A percentile compares a stretch with the other conserved stretches of the same genome.
These are phyloP conservation scores for Rhododendron henanense DNA, from an alignment of 148 eudicot genomes.

Conservation along the genomic window DNA sequence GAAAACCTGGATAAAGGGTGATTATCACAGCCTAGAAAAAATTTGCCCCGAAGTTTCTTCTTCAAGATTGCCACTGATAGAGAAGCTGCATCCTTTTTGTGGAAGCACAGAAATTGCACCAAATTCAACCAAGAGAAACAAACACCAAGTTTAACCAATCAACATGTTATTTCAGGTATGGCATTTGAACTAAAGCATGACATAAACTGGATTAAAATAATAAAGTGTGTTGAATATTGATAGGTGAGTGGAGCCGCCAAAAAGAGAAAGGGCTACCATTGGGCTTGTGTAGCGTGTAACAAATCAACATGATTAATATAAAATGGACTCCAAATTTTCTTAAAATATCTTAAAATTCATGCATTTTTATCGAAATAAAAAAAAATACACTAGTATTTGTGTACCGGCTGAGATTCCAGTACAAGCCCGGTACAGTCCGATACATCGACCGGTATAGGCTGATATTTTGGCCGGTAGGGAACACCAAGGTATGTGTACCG, in stretches of 20 bases:
- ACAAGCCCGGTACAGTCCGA: no score
- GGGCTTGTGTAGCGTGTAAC: background rate
- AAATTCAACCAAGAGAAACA: background rate
- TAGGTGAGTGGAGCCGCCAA: background rate
- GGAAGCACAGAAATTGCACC: background rate
- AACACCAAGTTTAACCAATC: background rate
- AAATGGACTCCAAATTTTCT: no score
- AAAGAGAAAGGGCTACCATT: background rate
- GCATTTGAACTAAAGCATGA: background rate
- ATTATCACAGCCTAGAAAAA: constrained; percentile 86
- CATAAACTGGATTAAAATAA: background rate
- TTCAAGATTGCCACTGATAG: constrained; percentile 65
- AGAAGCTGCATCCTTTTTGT: constrained; percentile 75
- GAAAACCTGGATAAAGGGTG: constrained; percentile 81
- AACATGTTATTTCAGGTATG: background rate
- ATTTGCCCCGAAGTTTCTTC: constrained; percentile 49
- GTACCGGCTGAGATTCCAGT: background rate
- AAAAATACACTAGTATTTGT: background rate
- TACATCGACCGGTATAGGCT: background rate
- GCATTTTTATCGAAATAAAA: no score
- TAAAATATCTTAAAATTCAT: no score
- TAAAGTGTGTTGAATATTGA: background rate
- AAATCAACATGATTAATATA: no score
- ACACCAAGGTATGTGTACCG: background rate
- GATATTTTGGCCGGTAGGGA: no score